A percentile compares a stretch with the other conserved stretches of the same genome.
Evolutionary conservation across 2,329 filamentous ascomycete species (phyloP).

Genomic region (Sclerotinia sclerotiorum): DNA sequence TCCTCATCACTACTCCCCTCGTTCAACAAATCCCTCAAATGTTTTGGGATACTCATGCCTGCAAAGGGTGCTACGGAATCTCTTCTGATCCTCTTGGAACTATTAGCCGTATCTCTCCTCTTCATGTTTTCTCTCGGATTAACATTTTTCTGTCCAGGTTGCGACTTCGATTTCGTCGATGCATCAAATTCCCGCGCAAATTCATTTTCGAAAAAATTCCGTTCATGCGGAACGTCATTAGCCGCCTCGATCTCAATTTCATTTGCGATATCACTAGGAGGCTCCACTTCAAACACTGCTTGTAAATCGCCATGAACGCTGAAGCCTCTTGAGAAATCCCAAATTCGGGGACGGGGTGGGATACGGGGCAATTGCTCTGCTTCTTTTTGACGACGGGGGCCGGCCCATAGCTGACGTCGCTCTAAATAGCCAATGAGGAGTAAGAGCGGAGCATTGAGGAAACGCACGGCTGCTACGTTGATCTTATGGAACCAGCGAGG

Average conservation of each 20-base stretch:
- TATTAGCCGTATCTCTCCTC: constrained; percentile 11
- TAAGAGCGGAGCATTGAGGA: constrained; percentile 73
- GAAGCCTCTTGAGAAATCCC: constrained; percentile 37
- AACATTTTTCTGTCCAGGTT: background rate
- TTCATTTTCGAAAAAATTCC: constrained; percentile 20
- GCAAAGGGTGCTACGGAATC: constrained; percentile 37
- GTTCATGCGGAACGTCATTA: constrained; percentile 21
- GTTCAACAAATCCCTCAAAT: constrained; percentile 31
- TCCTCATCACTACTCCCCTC: constrained; percentile 31
- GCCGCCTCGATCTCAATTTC: constrained; percentile 29
- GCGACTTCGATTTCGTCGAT: background rate
- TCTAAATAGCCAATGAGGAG: constrained; percentile 70
- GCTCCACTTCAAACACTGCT: constrained; percentile 39
- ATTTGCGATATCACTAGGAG: constrained; percentile 33
- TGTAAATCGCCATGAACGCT: constrained; percentile 39
- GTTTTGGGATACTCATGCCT: constrained; percentile 28
- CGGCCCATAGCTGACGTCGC: constrained; percentile 64
- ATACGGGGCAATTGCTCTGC: constrained; percentile 32
- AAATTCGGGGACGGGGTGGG: constrained; percentile 30
- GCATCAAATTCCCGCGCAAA: constrained; percentile 29
- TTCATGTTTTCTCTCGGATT: constrained; percentile 13
- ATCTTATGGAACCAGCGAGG: constrained; percentile 89
- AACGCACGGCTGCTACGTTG: constrained; percentile 73
- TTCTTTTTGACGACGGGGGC: constrained; percentile 28
- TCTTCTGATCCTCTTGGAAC: constrained; percentile 25